Conservation (phyloP, 1,284 basidiomycete genomes). For the Termitomyces sp. region DNA sequence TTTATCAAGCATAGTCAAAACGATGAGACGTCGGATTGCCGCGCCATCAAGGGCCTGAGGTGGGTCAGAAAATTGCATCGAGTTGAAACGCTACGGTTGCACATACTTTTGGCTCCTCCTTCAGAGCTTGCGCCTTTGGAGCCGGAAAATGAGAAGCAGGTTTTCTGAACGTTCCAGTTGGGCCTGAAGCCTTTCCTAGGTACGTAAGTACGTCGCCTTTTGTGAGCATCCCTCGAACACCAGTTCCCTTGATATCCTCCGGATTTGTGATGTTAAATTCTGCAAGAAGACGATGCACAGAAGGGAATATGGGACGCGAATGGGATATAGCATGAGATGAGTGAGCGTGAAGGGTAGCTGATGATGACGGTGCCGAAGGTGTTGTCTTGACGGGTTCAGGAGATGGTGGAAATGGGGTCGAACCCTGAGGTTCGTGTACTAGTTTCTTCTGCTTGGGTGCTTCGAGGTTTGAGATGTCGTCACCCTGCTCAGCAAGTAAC, state of each 20-base stretch:
- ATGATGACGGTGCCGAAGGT: slow-evolving; percentile 21
- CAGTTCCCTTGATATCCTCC: slow-evolving; percentile 69
- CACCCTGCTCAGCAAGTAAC: slow-evolving; percentile 93
- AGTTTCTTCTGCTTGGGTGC: slow-evolving; percentile 53
- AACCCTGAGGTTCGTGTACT: slow-evolving; percentile 20
- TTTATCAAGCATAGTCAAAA: slow-evolving; percentile 60
- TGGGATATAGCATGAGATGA: slow-evolving; percentile 36
- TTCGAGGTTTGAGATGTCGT: slow-evolving; percentile 86
- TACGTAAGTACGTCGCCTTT: slow-evolving; percentile 85
- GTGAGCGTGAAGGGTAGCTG: slow-evolving; percentile 22
- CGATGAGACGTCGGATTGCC: slow-evolving; percentile 67
- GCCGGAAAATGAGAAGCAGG: slow-evolving; percentile 27
- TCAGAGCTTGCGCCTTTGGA: slow-evolving; percentile 23
- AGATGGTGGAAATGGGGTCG: slow-evolving; percentile 24
- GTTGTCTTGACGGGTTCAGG: slow-evolving; percentile 28
- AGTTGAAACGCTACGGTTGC: neutral
- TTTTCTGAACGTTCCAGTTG: slow-evolving; percentile 69
- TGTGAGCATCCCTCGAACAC: slow-evolving; percentile 84
- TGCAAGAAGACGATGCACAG: slow-evolving; percentile 65
- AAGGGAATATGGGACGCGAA: slow-evolving; percentile 69
- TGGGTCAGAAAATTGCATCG: neutral
- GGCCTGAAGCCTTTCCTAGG: slow-evolving; percentile 76
- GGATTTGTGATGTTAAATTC: slow-evolving; percentile 54
- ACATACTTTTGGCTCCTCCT: slow-evolving; percentile 34
- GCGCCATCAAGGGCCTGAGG: slow-evolving; percentile 61